These are phyloP conservation scores for Purpureocillium takamizusanense DNA, from an alignment of 2,329 filamentous ascomycete genomes.

Conservation along the genomic window DNA sequence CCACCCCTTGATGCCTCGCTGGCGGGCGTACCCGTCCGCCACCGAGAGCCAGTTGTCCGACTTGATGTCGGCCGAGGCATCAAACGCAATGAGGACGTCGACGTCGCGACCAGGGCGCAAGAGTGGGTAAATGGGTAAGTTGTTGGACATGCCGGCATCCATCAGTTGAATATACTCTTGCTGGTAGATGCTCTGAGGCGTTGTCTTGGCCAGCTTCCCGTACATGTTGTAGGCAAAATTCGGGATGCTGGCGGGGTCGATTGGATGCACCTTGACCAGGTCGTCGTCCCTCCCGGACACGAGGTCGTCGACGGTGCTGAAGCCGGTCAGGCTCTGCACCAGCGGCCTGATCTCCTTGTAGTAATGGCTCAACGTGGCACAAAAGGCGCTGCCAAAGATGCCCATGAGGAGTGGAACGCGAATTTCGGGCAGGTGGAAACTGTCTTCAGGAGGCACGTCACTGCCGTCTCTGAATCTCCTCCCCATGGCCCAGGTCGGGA, in stretches of 20 bases:
- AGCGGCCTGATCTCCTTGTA: conserved; percentile 88
- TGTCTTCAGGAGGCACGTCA: conserved; percentile 43
- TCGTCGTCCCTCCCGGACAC: conserved; percentile 78
- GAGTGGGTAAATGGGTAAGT: conserved; percentile 89
- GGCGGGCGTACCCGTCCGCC: conserved; percentile 83
- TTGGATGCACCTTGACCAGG: conserved; percentile 84
- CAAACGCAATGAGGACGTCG: conserved; percentile 86
- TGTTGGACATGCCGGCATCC: conserved; percentile 99
- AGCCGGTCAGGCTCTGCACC: conserved; percentile 64
- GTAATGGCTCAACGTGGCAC: conserved; percentile 90
- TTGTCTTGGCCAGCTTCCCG: conserved; percentile 61
- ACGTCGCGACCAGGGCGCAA: conserved; percentile 81
- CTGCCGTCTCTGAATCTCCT: conserved; percentile 67
- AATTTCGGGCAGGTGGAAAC: conserved; percentile 71
- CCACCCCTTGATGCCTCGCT: conserved; percentile 90
- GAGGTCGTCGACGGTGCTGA: conserved; percentile 69
- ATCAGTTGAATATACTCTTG: conserved; percentile 71
- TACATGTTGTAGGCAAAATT: conserved; percentile 84
- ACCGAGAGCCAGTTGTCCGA: conserved; percentile 95
- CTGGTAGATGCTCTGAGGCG: conserved; percentile 67
- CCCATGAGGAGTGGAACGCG: conserved; percentile 79
- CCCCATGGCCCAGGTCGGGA: conserved; percentile 90
- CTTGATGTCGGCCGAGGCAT: conserved; percentile 86
- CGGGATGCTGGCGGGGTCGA: conserved; percentile 82
- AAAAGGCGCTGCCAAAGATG: conserved; percentile 95